Evolutionary conservation across 495 filamentous ascomycete species (phyloP).

Genomic region (Amphirosellinia nigrospora): DNA sequence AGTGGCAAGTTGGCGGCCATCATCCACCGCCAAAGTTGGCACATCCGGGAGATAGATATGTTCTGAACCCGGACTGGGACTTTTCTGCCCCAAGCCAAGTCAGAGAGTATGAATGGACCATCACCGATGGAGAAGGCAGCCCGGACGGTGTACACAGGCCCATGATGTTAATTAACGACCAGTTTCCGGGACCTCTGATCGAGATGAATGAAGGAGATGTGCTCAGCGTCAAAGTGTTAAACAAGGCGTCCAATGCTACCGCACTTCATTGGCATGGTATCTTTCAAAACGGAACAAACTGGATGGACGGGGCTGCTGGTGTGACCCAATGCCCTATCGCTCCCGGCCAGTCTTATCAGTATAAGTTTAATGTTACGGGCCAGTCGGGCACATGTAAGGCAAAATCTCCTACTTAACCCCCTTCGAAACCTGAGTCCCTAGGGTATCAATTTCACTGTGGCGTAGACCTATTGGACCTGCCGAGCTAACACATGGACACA

Average conservation of each 20-base stretch:
- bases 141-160: conserved; percentile 60
- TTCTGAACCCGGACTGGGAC: conserved; percentile 55
- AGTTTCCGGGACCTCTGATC: conserved; percentile 60
- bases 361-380: conserved; percentile 49
- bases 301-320: conserved; percentile 67
- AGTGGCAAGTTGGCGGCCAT: neutral
- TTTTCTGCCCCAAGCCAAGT: conserved; percentile 45
- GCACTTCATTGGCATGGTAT: conserved; percentile 72
- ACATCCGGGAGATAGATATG: conserved; percentile 35
- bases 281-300: conserved; percentile 64
- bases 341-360: conserved; percentile 55
- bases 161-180: conserved; percentile 58
- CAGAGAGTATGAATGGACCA: conserved; percentile 56
- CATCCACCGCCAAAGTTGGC: neutral
- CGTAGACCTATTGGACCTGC: conserved; percentile 11
- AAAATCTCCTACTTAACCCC: neutral
- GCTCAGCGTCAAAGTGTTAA: conserved; percentile 52
- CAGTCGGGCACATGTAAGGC: conserved; percentile 54
- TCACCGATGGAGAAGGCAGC: conserved; percentile 55
- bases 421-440: neutral
- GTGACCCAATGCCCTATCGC: conserved; percentile 74
- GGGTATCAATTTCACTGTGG: neutral
- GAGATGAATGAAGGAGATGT: conserved; percentile 56
- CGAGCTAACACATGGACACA: conserved; percentile 33
- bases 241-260: conserved; percentile 52